Evolutionary conservation across 2,329 filamentous ascomycete genomes (phyloP), one percentile per base, ranked within the genome.

Genomic region (Fusarium multiceps): DNA sequence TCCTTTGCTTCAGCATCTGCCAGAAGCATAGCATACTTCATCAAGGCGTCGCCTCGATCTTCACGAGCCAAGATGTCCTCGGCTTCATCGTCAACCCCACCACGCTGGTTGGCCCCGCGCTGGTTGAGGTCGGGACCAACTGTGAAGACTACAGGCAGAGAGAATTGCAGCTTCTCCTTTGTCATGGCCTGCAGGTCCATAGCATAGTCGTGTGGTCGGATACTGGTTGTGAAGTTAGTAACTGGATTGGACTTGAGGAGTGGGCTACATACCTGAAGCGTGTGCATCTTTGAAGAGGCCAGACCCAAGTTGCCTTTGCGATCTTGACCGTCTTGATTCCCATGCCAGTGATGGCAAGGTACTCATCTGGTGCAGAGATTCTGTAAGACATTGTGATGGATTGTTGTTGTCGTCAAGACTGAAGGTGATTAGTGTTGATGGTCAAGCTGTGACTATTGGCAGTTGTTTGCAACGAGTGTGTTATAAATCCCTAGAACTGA

Each of bases 161-260:
- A 85, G 78, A 96, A 94, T 69, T 94, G 92, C 5, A 96, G 86
- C 79, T 97, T 97, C 82, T 97, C 93, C 74, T 90, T 89, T 20
- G 93, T 97, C 93, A 97, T 97, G 59, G 93, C 93, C 77, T 94
- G 92, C 3, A 97, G 83, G 59, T 90, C 89, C 86, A 97, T 92
- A 62, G 87, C 88, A 80, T 96, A 95, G 80, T 97, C 93, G 76
- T 93, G 92, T 0, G 92, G 91, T 70, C 90, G 90, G 74, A 92
- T 89, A 66, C 84, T 87, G 4, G 11, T 6, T 2, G 4, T 32
- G 2, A 23, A 8, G 41, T 74, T 54, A 73, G 70, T 58, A 10
- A 3, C 0, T 18, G 14, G 13, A 4, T 41, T 14, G 5, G 5
- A 28, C 18, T 32, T 2, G 13, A 16, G 4, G 3, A 23, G 23